Percentiles rank a stretch among this genome's conserved stretches.
Evolutionary conservation across 208 protist species (phyloP).

Genomic region (Trichomonas vaginalis): DNA sequence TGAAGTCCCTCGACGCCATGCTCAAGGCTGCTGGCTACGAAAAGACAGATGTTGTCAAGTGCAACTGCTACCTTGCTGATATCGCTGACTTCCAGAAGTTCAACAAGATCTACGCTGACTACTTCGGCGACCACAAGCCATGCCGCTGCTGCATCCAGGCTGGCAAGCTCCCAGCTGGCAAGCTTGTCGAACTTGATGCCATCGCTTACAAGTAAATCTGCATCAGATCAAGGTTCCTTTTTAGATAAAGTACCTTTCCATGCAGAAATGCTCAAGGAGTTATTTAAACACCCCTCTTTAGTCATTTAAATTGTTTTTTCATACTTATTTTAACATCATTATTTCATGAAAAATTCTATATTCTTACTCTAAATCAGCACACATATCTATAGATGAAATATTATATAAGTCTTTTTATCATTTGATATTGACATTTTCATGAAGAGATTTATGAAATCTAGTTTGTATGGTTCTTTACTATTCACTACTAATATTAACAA

Average conservation of each 20-base stretch:
- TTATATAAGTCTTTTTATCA: too few species aligned
- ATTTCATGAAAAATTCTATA: too few species aligned
- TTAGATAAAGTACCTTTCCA: background rate
- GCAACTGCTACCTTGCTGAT: background rate
- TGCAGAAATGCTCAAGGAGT: background rate
- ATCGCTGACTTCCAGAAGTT: background rate
- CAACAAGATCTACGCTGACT: background rate
- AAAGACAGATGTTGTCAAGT: background rate
- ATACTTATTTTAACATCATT: too few species aligned
- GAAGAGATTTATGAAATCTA: too few species aligned
- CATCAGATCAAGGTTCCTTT: too few species aligned
- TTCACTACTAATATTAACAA: too few species aligned
- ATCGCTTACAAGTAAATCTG: background rate
- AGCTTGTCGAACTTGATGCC: background rate
- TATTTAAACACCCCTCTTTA: background rate
- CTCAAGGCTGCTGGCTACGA: background rate
- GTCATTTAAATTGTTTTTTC: too few species aligned
- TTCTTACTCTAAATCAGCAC: too few species aligned
- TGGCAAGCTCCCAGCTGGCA: background rate
- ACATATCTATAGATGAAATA: too few species aligned
- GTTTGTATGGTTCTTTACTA: too few species aligned
- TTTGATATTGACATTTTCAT: too few species aligned
- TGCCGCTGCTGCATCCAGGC: background rate
- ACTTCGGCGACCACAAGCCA: constrained; percentile 11
- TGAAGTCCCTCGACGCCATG: background rate